Evolutionary conservation across 257 asterid genomes (phyloP), one percentile per base, ranked within the genome.

Genomic region (Fraxinus anomala): DNA sequence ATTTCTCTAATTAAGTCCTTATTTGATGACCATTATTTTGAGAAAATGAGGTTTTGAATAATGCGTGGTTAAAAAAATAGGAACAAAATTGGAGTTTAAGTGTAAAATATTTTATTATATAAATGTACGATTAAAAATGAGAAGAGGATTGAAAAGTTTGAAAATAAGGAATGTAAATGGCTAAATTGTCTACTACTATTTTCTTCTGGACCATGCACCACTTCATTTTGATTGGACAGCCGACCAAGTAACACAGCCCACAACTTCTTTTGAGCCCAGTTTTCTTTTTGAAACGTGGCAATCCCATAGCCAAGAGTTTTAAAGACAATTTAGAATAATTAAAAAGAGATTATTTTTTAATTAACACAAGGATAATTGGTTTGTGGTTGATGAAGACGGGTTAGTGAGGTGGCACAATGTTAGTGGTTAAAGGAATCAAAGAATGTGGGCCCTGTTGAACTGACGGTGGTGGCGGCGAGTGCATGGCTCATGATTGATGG

Each of bases 221-320:
- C 17, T 61, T 23, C 31, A 8, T 7, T n/a, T 61, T 14, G 31
- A 23, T 74, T 77, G 42, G 76, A 33, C 44, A 10, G 49, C 86
- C 82, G 88, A 47, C 88, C 76, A 82, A 85, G 12, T 70, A 49
- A 79, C 13, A 10, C 13, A 5, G 82, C 16, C 84, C 88, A 84
- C 87, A 80, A 37, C 40, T 37, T 47, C 17, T 34, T 1, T 28
- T 12, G 21, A 61, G 40, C 47, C 5, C 76, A 77, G 37, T 65
- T 72, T 71, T 4, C 47, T 1, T 13, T 1, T 5, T 2, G 77
- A 76, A 75, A 77, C 74, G 73, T 82, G 86, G 74, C 80, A 59
- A 37, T 12, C 17, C 12, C 19, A 36, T 37, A 67, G 24, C 80
- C 72, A 76, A 0, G 19, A 13, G 74, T 19, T 19, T 71, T 31